Percentiles rank a stretch among this genome's conserved stretches.
Evolutionary conservation across 805 yeast genomes (phyloP).

Genomic region (Zygotorulaspora florentina): DNA sequence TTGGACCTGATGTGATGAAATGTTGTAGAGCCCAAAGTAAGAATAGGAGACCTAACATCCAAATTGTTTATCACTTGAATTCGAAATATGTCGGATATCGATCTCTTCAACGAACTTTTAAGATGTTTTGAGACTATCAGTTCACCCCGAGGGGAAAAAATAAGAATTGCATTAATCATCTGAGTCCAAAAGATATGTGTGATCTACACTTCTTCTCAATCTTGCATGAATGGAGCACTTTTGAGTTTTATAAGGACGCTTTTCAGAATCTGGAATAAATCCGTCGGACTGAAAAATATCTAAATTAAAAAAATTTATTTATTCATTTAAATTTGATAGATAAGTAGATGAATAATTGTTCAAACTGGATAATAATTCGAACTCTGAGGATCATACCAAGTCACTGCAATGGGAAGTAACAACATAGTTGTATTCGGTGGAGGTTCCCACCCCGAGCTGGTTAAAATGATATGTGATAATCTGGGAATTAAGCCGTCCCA

Average conservation of each 20-base stretch:
- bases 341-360: background rate
- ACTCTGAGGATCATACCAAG: background rate
- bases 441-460: slow-evolving; percentile 77
- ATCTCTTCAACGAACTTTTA: slow-evolving; percentile 70
- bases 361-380: no score
- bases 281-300: no score
- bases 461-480: slow-evolving; percentile 68
- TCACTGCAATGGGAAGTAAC: slow-evolving; percentile 46
- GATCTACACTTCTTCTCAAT: background rate
- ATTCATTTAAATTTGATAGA: background rate
- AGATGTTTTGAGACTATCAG: slow-evolving; percentile 69
- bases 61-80: slow-evolving; percentile 75
- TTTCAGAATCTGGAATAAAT: no score
- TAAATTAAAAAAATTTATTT: no score
- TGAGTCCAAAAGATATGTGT: background rate
- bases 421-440: slow-evolving; percentile 89
- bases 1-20: slow-evolving; percentile 69
- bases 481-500: slow-evolving; percentile 70
- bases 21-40: slow-evolving; percentile 90
- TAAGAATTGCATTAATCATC: slow-evolving; percentile 82
- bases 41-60: slow-evolving; percentile 56
- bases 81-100: slow-evolving; percentile 83
- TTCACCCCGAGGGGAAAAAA: slow-evolving; percentile 79
- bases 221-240: no score
- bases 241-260: no score